Evolutionary conservation across 2,329 filamentous ascomycete genomes (phyloP).

Genomic region (Aspergillus ochraceus): DNA sequence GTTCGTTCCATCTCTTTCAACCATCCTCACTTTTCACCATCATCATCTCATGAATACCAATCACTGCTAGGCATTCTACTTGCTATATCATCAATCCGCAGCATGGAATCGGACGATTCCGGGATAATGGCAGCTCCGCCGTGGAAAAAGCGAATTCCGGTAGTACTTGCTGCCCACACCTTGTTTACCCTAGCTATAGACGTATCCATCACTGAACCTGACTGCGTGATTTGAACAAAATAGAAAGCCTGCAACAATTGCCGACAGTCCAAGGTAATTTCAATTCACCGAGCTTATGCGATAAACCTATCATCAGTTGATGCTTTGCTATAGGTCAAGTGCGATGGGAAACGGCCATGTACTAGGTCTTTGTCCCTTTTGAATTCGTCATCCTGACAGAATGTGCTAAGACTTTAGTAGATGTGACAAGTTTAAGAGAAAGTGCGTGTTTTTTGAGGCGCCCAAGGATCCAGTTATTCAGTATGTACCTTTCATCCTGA

Average conservation of each 20-base stretch:
- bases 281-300: neutral
- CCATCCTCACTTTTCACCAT: neutral
- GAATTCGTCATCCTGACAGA: neutral
- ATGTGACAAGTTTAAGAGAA: slow-evolving; percentile 36
- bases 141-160: slow-evolving; percentile 39
- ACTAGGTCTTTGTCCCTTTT: slow-evolving; percentile 25
- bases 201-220: neutral
- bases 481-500: slow-evolving; percentile 18
- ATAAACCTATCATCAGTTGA: neutral
- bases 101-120: slow-evolving; percentile 24
- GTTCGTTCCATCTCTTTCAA: neutral
- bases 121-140: slow-evolving; percentile 22
- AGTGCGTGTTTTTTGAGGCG: slow-evolving; percentile 37
- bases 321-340: slow-evolving; percentile 31
- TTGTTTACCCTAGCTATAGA: neutral
- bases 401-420: slow-evolving; percentile 12
- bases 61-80: neutral
- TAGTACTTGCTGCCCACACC: slow-evolving; percentile 16
- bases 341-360: slow-evolving; percentile 39
- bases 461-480: slow-evolving; percentile 31
- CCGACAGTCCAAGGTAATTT: slow-evolving; percentile 36
- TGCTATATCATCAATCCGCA: neutral
- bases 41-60: too few relatives aligned
- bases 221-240: neutral
- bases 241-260: slow-evolving; percentile 41